Evolutionary conservation across 1,139 yeast genomes (phyloP).

Genomic region (Diutina neorugosa): DNA sequence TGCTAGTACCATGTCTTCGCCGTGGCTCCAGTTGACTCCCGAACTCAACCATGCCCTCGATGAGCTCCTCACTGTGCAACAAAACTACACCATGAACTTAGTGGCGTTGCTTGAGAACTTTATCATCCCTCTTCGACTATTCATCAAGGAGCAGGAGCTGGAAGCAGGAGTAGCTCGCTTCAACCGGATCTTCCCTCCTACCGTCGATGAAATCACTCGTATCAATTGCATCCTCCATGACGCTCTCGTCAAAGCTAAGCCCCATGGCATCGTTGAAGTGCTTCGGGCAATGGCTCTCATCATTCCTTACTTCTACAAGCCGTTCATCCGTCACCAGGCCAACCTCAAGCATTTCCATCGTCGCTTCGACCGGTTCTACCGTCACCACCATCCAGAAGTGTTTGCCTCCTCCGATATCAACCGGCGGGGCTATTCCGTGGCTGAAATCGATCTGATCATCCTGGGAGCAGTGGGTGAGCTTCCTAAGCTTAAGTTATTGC

Average conservation of each 20-base stretch:
- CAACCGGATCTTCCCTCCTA: conserved; percentile 81
- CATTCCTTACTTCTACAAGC: conserved; percentile 82
- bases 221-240: conserved; percentile 77
- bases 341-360: conserved; percentile 28
- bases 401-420: conserved; percentile 26
- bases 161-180: conserved; percentile 47
- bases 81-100: conserved; percentile 58
- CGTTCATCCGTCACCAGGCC: conserved; percentile 88
- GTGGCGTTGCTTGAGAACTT: conserved; percentile 68
- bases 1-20: conserved; percentile 6
- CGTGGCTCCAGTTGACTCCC: conserved; percentile 8
- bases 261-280: conserved; percentile 61
- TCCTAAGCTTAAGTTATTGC: conserved; percentile 53
- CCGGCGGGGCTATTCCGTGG: conserved; percentile 32
- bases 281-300: conserved; percentile 69
- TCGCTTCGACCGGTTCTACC: conserved; percentile 34
- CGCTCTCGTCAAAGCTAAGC: conserved; percentile 52
- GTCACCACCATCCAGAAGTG: conserved; percentile 23
- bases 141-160: conserved; percentile 35
- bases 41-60: conserved; percentile 37
- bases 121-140: conserved; percentile 65
- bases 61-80: conserved; percentile 61
- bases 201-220: conserved; percentile 85
- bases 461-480: conserved; percentile 58
- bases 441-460: conserved; percentile 48